phyloP scores from a whole-genome alignment of 495 filamentous ascomycete genomes.

The Echria macrotheca region DNA sequence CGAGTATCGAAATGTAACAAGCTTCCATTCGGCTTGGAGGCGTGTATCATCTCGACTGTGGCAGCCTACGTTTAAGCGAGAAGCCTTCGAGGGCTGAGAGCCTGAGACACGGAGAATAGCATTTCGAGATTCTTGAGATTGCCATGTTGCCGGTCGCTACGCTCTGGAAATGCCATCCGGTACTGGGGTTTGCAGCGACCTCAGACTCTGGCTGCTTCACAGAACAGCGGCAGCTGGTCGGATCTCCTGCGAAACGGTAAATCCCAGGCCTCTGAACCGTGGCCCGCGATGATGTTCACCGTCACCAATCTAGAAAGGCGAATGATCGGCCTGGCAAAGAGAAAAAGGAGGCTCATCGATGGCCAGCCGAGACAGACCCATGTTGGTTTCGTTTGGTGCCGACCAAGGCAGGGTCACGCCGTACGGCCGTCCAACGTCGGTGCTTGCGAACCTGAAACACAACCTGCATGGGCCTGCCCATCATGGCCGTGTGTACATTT shows the following conservation, averaged over 20 bases:
- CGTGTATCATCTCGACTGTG: neutral
- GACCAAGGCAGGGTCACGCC: too few relatives aligned
- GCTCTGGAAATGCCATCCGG: slow-evolving; percentile 2
- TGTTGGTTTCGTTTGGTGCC: neutral
- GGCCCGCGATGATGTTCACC: too few relatives aligned
- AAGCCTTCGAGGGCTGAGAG: neutral
- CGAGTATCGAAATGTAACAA: too few relatives aligned
- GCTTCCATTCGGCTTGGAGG: too few relatives aligned
- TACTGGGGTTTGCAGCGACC: neutral
- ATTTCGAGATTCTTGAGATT: slow-evolving; percentile 4
- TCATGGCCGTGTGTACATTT: neutral
- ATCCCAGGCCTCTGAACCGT: too few relatives aligned
- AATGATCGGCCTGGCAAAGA: slow-evolving; percentile 8
- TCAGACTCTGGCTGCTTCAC: slow-evolving; percentile 4
- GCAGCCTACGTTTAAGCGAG: neutral
- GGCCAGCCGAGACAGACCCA: neutral
- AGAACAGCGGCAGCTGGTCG: neutral
- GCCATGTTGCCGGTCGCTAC: slow-evolving; percentile 2
- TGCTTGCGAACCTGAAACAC: neutral
- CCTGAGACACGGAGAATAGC: neutral
- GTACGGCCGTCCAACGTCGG: too few relatives aligned
- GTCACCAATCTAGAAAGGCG: neutral
- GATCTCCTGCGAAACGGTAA: neutral
- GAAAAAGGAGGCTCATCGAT: neutral
- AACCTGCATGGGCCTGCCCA: neutral